Evolutionary conservation across 352 stramenopile genomes (phyloP), one percentile per base, ranked within the genome.

Genomic region (Lagenidium giganteum): DNA sequence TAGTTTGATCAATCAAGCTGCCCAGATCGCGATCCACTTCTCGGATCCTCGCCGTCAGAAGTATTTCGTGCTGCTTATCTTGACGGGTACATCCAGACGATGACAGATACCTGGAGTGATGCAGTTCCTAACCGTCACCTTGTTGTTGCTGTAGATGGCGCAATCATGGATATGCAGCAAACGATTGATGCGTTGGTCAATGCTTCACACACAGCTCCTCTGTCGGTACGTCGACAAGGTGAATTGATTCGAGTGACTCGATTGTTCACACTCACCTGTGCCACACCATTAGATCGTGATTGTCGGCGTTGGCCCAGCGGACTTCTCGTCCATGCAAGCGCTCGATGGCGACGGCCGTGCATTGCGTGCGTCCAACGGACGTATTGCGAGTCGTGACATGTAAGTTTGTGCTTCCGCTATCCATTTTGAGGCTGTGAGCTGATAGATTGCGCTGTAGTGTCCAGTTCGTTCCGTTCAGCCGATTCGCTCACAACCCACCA

Each of bases 151-250:
- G n/a, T n/a, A n/a, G 66, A 94, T 54, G 83, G 81, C 29, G 76
- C 64, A 22, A 93, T 93, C 32, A 88, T 91, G 64, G 83, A 94
- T 45, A 89, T 93, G 73, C 56, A 77, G 20, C 46, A 51, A 16
- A 81, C 69, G 2, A 70, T 74, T 43, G 57, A 67, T 24, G 58
- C 69, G 3, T 50, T 85, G 17, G 61, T 80, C 16, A 57, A 72
- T 16, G 72, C 69, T 4, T 73, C 66, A 1, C 51, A 77, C 28
- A 61, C 41, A 12, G 48, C 62, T 20, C 65, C 62, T 16, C 43
- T 82, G 21, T 71, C 61, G 22, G 63, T 70, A 55, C 43, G 41
- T 43, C n/a, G n/a, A n/a, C n/a, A n/a, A n/a, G n/a, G n/a, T n/a
- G n/a, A n/a, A n/a, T n/a, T n/a, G n/a, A 8, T 25, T 24, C 5